Conservation (phyloP, 2,329 filamentous ascomycete genomes). For the Calonectria pseudoreteaudii region DNA sequence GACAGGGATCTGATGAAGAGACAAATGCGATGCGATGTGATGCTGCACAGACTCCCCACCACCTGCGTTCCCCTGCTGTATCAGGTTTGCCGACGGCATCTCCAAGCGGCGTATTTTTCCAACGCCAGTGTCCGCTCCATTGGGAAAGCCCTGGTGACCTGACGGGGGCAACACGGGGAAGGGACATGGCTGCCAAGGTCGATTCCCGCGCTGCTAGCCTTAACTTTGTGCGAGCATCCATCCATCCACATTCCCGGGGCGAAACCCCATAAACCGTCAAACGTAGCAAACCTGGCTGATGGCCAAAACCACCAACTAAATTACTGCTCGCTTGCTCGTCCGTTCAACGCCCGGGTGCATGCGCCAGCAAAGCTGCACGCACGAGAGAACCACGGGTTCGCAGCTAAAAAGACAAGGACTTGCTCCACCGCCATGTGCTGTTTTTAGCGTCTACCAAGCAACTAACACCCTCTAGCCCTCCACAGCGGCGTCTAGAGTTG, state of each 20-base stretch:
- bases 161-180: neutral
- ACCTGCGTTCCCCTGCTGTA: neutral
- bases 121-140: neutral
- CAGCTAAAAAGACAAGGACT: neutral
- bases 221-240: neutral
- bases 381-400: neutral
- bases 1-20: neutral
- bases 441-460: neutral
- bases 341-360: neutral
- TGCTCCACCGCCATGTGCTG: slow-evolving; percentile 6
- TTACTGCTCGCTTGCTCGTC: neutral
- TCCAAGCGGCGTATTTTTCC: slow-evolving; percentile 20
- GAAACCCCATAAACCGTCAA: neutral
- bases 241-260: neutral
- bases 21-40: neutral
- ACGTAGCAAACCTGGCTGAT: neutral
- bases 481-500: slow-evolving; percentile 25
- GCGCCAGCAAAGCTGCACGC: neutral
- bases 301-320: neutral
- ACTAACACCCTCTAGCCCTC: neutral
- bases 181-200: neutral
- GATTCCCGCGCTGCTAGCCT: neutral
- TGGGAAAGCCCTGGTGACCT: neutral
- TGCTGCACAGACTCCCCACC: slow-evolving; percentile 10
- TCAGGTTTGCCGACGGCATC: slow-evolving; percentile 27